A percentile compares a stretch with the other conserved stretches of the same genome.
These are phyloP conservation scores for Trametes punicea DNA, from an alignment of 768 basidiomycete species.

Conservation along the genomic window DNA sequence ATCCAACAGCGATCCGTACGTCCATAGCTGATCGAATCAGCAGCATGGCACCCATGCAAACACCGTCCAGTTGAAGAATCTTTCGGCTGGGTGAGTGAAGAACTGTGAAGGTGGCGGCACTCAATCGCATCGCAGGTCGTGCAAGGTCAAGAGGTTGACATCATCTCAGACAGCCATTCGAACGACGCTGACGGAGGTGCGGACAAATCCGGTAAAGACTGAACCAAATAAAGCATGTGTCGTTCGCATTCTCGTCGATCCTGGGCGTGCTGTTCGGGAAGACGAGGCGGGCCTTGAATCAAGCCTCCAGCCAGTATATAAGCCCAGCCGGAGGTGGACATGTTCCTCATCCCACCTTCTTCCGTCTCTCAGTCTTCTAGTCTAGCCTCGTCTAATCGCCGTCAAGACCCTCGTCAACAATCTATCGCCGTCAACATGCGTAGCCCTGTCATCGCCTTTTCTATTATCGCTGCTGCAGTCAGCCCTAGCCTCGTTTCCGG, in stretches of 20 bases:
- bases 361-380: conserved; percentile 22
- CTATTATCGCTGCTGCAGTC: conserved; percentile 30
- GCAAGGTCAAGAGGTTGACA: conserved; percentile 22
- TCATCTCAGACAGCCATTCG: background rate
- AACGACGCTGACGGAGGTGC: background rate
- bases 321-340: background rate
- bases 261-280: conserved; percentile 21
- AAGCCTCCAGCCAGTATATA: conserved; percentile 19
- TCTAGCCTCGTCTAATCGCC: conserved; percentile 27
- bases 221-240: conserved; percentile 11
- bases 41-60: no score
- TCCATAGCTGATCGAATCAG: no score
- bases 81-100: no score
- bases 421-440: conserved; percentile 26
- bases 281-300: conserved; percentile 28
- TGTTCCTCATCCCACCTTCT: conserved; percentile 16
- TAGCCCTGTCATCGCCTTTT: conserved; percentile 32
- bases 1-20: no score
- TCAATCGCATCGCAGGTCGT: conserved; percentile 4
- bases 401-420: conserved; percentile 17
- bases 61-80: no score
- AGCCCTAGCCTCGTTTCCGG: conserved; percentile 29
- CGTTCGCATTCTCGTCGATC: conserved; percentile 12
- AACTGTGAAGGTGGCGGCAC: no score
- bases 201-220: background rate